Base-by-base conservation (phyloP, 2,329 filamentous ascomycete species). In the Myriosclerotinia scirpicola region DNA sequence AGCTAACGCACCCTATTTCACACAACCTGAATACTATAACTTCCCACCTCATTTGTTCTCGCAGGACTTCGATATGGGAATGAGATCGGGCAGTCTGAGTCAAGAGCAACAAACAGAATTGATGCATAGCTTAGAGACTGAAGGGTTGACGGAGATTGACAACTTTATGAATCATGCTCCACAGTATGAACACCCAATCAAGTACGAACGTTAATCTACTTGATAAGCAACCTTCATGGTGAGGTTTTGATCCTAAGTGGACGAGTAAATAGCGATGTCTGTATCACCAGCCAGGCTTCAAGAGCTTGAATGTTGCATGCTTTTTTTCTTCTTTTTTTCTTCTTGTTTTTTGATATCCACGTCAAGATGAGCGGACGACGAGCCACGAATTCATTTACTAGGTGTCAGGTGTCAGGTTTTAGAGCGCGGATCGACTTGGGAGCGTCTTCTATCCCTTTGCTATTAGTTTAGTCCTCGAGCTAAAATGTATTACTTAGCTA, bases 91-190 rank as follows among this genome's bases (percentile, higher is more conserved):
- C 70, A 90, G 84, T 67, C 80, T 96, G 42, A 93, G 88, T 67
- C 89, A 93, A 70, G 86, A 92, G 74, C 91, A 96, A 77, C 92
- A 95, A 78, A 79, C 89, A 69, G 91, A 96, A 79, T 81, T 96
- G 48, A 92, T 96, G 90, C 87, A 88, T 65, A 87, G 88, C 59
- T 83, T 96, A 44, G 90, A 95, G 77, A 90, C 81, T 71, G 85
- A 89, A 70, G 87, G 87, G 0, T 79, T 88, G 75, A 80, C 80
- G 36, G 86, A 88, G 61, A 88, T 89, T 71, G 83, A 88, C 70
- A 81, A 81, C 17, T 86, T 87, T 66, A 77, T 89, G 71, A 86
- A 78, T 68, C 66, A 73, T 36, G 67, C 67, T 36, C 54, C 68
- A 50, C 71, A 72, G 67, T 75, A 74, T 67, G 71, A 72, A 56